Evolutionary conservation across 495 filamentous ascomycete genomes (phyloP), one percentile per base, ranked within the genome.

Genomic region (Annulohypoxylon maeteangense): DNA sequence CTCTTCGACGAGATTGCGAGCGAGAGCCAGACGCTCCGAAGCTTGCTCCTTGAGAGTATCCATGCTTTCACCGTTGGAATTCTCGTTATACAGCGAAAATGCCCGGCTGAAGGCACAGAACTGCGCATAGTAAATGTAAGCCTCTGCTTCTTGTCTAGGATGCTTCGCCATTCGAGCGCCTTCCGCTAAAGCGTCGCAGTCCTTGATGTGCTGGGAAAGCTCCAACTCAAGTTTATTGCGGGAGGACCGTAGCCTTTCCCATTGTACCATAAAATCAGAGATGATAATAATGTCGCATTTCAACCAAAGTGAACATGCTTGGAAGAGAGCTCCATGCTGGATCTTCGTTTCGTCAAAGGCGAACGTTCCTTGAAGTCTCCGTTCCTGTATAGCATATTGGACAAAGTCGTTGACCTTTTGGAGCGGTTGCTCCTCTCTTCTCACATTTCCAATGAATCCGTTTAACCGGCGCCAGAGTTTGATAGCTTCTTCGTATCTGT

Each of bases 401-500:
- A 89, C 86, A 65, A 89, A 76, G 57, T 82, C 75, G 18, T 82
- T 81, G 7, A 92, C 87, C 12, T 82, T 81, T 42, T 83, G 81
- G 60, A 89, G 88, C 0, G 89, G 89, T 60, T 91, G 88, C 77
- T 91, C 90, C 50, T 85, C 80, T 65, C 81, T 72, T 44, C 74
- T 70, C 12, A 88, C 85, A 36, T 82, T 60, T 12, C 72, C 40
- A 4, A 79, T 72, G 73, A 87, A 90, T n/a, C 20, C 59, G 0
- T 72, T 75, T 45, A 89, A 79, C 1, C 79, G 42, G 3, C 63
- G 61, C 65, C 84, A 83, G 20, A 89, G 76, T 11, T 59, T 50
- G 4, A 83, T 22, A 4, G 83, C 77, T 2, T 60, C 59, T 4
- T 76, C 61, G 72, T 87, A 89, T 59, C 85, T 75, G 7, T 58